These are phyloP conservation scores for Cordyceps cateniannulata DNA, from an alignment of 2,329 filamentous ascomycete genomes.

Conservation along the genomic window DNA sequence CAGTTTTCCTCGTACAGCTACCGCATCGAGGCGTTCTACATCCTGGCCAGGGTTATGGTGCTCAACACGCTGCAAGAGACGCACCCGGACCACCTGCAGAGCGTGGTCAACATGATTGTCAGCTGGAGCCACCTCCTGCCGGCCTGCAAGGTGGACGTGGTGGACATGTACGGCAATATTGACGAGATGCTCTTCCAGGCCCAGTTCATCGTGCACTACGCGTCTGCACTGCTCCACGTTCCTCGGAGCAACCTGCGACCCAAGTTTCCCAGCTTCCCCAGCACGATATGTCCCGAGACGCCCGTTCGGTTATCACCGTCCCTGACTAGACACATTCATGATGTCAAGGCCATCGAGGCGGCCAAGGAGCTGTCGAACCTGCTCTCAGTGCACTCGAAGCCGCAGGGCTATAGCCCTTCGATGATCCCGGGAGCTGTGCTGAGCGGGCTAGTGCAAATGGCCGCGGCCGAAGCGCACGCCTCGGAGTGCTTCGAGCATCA, in stretches of 20 bases:
- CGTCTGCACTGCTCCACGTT: neutral
- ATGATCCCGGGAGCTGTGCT: neutral
- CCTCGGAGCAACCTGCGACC: conserved; percentile 4
- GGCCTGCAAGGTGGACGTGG: neutral
- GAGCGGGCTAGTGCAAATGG: neutral
- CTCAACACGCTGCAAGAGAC: conserved; percentile 4
- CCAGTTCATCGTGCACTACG: conserved; percentile 1
- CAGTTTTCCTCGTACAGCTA: neutral
- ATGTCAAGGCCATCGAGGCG: neutral
- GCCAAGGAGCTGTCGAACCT: neutral
- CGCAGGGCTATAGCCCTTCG: neutral
- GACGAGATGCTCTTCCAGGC: conserved; percentile 6
- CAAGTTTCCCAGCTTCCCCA: neutral
- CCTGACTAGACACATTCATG: neutral
- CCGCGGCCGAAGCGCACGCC: neutral
- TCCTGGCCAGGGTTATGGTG: neutral
- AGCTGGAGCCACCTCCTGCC: conserved; percentile 3
- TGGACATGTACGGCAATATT: conserved; percentile 5
- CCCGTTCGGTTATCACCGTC: neutral
- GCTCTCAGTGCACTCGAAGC: neutral
- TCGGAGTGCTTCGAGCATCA: conserved; percentile 2
- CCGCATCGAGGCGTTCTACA: conserved; percentile 3
- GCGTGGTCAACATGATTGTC: neutral
- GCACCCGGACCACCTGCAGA: conserved; percentile 5
- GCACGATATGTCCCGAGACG: neutral